Percentiles rank a stretch among this genome's conserved stretches.
These are phyloP conservation scores for Diplotaxis tenuifolia DNA, from an alignment of 345 rosid genomes.

Conservation along the genomic window DNA sequence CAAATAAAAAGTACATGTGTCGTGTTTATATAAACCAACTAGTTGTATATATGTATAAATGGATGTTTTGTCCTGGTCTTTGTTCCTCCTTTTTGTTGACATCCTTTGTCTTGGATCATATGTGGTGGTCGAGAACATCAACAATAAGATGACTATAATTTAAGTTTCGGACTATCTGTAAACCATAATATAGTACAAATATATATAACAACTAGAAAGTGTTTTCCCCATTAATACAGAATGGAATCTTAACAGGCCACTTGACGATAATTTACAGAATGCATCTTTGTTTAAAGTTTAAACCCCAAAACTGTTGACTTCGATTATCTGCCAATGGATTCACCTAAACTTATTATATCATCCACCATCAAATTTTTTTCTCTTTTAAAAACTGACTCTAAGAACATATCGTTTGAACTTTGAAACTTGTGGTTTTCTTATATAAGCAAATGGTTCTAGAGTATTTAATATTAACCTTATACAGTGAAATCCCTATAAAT, in stretches of 20 bases:
- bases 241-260: constrained; percentile 30
- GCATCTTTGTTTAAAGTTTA: neutral
- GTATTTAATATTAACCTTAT: neutral
- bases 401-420: neutral
- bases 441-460: neutral
- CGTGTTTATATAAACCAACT: neutral
- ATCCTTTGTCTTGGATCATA: constrained; percentile 14
- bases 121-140: constrained; percentile 14
- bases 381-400: neutral
- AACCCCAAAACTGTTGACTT: neutral
- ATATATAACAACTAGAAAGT: constrained; percentile 15
- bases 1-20: neutral
- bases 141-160: neutral
- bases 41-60: constrained; percentile 9
- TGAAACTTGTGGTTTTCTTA: neutral
- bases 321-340: neutral
- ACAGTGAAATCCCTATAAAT: too few species aligned
- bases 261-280: constrained; percentile 11
- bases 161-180: constrained; percentile 4
- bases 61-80: constrained; percentile 13
- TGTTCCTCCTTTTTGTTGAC: constrained; percentile 3
- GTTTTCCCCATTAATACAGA: constrained; percentile 11
- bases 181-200: constrained; percentile 13
- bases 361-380: neutral
- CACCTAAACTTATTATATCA: neutral